Base-by-base conservation (phyloP, 2,329 filamentous ascomycete genomes). In the Fusarium anthophilum region DNA sequence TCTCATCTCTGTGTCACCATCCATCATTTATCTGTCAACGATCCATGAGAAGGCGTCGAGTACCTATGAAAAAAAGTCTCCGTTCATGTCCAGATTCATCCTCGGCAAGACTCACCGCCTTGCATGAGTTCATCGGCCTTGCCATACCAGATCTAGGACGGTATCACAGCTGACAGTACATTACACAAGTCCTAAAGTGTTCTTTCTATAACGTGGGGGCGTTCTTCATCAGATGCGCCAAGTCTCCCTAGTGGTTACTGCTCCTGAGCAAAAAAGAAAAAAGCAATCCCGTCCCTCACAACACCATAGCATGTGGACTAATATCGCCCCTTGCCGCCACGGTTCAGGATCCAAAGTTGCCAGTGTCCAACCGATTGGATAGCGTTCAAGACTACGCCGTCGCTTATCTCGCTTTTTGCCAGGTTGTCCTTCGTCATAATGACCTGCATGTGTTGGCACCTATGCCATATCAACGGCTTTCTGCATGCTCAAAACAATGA, bases 1-100 rank as follows among this genome's bases (percentile, higher is more conserved):
- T 79, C 76, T 78, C 76, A 78, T 79, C 77, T 78, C 72, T 77
- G 77, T 78, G 75, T 78, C 70, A 78, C 77, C 77, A 77, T 77
- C 75, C 75, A 76, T 68, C 61, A 73, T 63, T 59, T 66, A 60
- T 72, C 73, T 70, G 47, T 68, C 75, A 73, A 69, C 67, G 63
- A 77, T 76, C 65, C 61, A 77, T 70, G 60, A 69, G 72, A 60
- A 58, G 51, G 39, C 45, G 41, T 69, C 58, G 63, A 48, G 47
- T 35, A 66, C 39, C 32, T 35, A 15, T 8, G 15, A 53, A 55
- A 75, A 60, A 77, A 75, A 68, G 56, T 67, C 63, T 66, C 63
- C 70, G 48, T 67, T 62, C 58, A 50, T 57, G 51, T 55, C 26
- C 54, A 66, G 26, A 48, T 43, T 41, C 37, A 60, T 61, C 48